Base-by-base conservation (phyloP, 352 stramenopile genomes). In the Phytophthora fragariae region DNA sequence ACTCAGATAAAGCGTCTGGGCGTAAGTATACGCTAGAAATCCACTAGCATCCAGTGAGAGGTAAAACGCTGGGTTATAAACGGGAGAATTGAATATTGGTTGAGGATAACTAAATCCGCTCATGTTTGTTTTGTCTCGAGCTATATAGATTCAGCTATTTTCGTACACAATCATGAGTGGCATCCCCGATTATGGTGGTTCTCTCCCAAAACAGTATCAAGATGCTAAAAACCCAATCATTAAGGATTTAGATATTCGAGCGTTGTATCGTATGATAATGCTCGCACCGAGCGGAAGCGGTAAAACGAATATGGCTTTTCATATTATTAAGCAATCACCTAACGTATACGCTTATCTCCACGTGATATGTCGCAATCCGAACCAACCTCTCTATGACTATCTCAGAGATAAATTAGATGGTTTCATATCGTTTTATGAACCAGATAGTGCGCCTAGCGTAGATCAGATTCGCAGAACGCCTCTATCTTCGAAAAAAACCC, bases 371-470 rank as follows among this genome's bases (percentile, higher is more conserved):
- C 24, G 24, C 24, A 27, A 27, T 27, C 24, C 24, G 2, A 1
- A 27, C 2, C 24, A 27, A 27, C 1, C 1, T 1, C 24, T 27
- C 24, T 27, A 27, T 27, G 24, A 27, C 1, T 27, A 27, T 27
- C 24, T 27, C 2, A 1, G 24, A 2, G 24, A 27, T 27, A 27
- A 27, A 2, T 27, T 27, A 27, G 24, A 27, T 27, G 24, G 24
- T 1, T 27, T 67, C 21, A 53, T 67, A 0, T 46, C 49, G 19
- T 67, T 67, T 17, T 39, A 53, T 47, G 39, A 47, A 0, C 39
- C 39, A n/a, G n/a, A n/a, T n/a, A 12, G 19, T 5, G 12, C 37
- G 0, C 37, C 37, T 5, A 12, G n/a, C n/a, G n/a, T n/a, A n/a
- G n/a, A n/a, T n/a, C n/a, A n/a, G n/a, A n/a, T n/a, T n/a, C n/a